Evolutionary conservation across 2,329 filamentous ascomycete genomes (phyloP).

Genomic region (Pseudocercospora vitis): DNA sequence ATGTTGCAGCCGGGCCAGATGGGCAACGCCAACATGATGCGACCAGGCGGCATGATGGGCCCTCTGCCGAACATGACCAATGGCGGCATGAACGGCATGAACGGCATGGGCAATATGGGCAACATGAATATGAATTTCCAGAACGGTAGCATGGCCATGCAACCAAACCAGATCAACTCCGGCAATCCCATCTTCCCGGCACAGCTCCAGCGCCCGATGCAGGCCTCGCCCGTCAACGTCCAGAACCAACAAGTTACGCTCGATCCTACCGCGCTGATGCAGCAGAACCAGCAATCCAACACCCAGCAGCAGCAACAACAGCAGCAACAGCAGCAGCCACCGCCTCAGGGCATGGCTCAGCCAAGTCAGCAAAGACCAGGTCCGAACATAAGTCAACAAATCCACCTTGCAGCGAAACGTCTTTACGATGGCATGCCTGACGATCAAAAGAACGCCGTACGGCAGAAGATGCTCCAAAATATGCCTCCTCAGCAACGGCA

Average conservation of each 20-base stretch:
- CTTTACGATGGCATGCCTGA: constrained; percentile 30
- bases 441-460: constrained; percentile 26
- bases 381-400: constrained; percentile 24
- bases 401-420: constrained; percentile 22
- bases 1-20: constrained; percentile 19
- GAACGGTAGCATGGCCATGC: constrained; percentile 21
- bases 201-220: constrained; percentile 34
- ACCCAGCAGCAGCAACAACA: constrained; percentile 21
- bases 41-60: constrained; percentile 37
- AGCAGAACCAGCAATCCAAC: constrained; percentile 13
- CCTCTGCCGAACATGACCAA: constrained; percentile 19
- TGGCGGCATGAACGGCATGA: constrained; percentile 38
- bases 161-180: constrained; percentile 26
- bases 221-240: constrained; percentile 29
- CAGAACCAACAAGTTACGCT: constrained; percentile 26
- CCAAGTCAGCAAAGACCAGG: constrained; percentile 32
- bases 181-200: constrained; percentile 30
- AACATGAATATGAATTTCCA: constrained; percentile 27
- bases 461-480: constrained; percentile 25
- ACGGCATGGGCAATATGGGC: constrained; percentile 29
- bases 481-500: constrained; percentile 28
- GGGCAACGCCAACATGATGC: constrained; percentile 22
- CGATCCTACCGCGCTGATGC: constrained; percentile 31
- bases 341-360: constrained; percentile 11
- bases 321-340: constrained; percentile 31